phyloP scores from a whole-genome alignment of 148 eudicot species.

The Vaccinium vitisidaea region DNA sequence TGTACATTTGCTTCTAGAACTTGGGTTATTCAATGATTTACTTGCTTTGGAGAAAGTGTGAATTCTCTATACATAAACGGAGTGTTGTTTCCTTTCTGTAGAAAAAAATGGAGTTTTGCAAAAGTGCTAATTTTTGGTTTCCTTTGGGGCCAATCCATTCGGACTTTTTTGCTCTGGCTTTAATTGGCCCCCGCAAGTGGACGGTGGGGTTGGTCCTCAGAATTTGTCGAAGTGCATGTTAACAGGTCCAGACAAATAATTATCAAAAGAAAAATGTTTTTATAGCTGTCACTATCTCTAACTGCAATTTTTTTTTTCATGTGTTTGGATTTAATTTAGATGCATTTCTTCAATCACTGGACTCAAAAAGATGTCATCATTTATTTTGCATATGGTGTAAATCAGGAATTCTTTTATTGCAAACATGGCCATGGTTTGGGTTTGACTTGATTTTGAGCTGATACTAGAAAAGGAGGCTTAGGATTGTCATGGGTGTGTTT shows the following conservation, averaged over 20 bases:
- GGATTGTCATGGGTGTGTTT: constrained; percentile 40
- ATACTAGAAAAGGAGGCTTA: constrained; percentile 9
- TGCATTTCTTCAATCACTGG: neutral
- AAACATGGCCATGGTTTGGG: neutral
- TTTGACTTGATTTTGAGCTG: constrained; percentile 13
- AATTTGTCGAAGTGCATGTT: too few relatives aligned
- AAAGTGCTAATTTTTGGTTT: neutral
- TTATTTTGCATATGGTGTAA: neutral
- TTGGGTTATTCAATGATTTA: neutral
- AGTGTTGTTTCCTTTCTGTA: too few relatives aligned
- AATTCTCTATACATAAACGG: neutral
- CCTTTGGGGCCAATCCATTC: too few relatives aligned
- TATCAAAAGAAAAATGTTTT: neutral
- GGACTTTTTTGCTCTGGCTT: too few relatives aligned
- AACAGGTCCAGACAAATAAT: too few relatives aligned
- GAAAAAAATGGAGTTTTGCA: neutral
- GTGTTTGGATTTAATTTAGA: neutral
- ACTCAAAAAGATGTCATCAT: neutral
- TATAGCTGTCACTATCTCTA: neutral
- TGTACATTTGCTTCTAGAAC: neutral
- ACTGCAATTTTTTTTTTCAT: neutral
- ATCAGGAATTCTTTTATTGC: constrained; percentile 10
- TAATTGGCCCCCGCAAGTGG: too few relatives aligned
- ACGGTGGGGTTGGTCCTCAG: too few relatives aligned
- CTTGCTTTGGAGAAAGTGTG: too few relatives aligned